Evolutionary conservation across 257 asterid species (phyloP).

Genomic region (Salvia splendens): DNA sequence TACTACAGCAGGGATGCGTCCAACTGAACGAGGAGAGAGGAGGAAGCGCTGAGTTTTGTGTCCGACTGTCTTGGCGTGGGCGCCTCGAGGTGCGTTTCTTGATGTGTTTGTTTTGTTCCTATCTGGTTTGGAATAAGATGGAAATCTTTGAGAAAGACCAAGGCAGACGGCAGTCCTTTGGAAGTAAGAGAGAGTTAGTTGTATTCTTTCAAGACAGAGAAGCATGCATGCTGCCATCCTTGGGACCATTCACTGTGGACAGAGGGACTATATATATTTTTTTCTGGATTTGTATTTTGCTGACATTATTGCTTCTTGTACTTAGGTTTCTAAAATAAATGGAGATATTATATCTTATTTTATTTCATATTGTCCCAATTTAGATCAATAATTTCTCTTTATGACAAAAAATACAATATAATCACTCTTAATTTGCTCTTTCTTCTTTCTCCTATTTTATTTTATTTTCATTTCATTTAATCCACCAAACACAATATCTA

Average conservation of each 20-base stretch:
- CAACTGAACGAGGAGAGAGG: conserved; percentile 41
- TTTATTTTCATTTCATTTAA: too few species aligned
- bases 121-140: conserved; percentile 43
- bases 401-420: too few species aligned
- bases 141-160: conserved; percentile 37
- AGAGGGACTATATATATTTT: too few species aligned
- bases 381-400: too few species aligned
- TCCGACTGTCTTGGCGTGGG: conserved; percentile 34
- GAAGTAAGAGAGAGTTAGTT: conserved; percentile 20
- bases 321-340: conserved; percentile 28
- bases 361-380: too few species aligned
- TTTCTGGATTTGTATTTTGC: conserved; percentile 15
- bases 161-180: conserved; percentile 34
- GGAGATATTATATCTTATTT: background rate
- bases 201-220: conserved; percentile 37
- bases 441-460: too few species aligned
- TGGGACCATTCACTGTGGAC: too few species aligned
- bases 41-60: conserved; percentile 25
- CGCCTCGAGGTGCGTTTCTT: conserved; percentile 19
- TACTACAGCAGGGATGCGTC: conserved; percentile 90
- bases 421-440: too few species aligned
- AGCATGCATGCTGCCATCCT: conserved; percentile 14
- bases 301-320: conserved; percentile 18
- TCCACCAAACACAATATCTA: too few species aligned
- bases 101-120: conserved; percentile 14